These are phyloP conservation scores for Eimeria praecox DNA, from an alignment of 169 alveolate species.

Conservation along the genomic window DNA sequence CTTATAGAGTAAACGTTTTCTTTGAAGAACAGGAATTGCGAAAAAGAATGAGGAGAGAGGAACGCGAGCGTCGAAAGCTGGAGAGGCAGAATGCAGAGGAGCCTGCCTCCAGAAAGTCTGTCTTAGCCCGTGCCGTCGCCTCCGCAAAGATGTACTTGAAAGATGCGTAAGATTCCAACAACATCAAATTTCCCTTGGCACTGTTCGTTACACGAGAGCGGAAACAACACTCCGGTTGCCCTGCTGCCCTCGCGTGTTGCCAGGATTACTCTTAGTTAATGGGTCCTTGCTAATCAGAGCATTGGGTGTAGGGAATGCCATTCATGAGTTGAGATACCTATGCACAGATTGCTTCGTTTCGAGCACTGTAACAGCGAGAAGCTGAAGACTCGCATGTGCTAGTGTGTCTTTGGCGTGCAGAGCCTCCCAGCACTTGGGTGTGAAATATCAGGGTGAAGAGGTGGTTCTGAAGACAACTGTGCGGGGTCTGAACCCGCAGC, in stretches of 20 bases:
- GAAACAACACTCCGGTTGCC: background rate
- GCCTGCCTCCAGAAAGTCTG: background rate
- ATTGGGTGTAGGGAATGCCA: background rate
- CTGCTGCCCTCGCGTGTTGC: background rate
- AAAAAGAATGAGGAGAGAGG: background rate
- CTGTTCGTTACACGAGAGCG: background rate
- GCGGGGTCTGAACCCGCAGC: constrained; percentile 70
- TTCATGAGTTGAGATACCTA: background rate
- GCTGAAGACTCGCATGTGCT: background rate
- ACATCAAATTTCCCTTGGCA: background rate
- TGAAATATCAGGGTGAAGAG: constrained; percentile 12
- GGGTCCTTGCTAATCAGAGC: background rate
- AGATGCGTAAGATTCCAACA: constrained; percentile 12
- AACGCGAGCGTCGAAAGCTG: constrained; percentile 16
- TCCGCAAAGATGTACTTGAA: background rate
- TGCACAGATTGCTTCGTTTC: background rate
- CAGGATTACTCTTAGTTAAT: too few species aligned
- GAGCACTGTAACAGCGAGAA: background rate
- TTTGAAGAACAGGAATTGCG: constrained; percentile 69
- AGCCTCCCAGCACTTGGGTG: constrained; percentile 38
- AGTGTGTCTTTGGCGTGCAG: background rate
- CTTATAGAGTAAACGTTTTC: constrained; percentile 70
- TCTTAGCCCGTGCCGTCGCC: background rate
- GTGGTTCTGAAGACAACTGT: constrained; percentile 64
- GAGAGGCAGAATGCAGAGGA: background rate